Evolutionary conservation across 2,329 filamentous ascomycete species (phyloP).

Genomic region (Coniella lustricola): DNA sequence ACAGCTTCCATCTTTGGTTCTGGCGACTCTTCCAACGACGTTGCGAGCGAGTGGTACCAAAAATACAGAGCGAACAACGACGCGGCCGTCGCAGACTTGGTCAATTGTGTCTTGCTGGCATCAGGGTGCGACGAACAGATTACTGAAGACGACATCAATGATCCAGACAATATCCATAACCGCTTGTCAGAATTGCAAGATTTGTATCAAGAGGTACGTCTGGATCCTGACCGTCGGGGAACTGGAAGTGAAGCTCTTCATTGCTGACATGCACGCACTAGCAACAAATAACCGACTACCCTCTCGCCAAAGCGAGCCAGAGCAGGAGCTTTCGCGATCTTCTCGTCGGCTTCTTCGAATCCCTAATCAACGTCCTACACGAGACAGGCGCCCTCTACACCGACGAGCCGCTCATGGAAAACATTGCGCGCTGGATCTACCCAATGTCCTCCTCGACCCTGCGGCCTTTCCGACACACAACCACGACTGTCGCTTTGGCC

Average conservation of each 20-base stretch:
- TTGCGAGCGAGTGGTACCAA: constrained; percentile 54
- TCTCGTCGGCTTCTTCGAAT: constrained; percentile 71
- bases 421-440: constrained; percentile 81
- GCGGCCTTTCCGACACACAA: constrained; percentile 88
- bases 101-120: constrained; percentile 62
- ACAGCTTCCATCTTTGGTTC: constrained; percentile 58
- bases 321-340: constrained; percentile 71
- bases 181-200: constrained; percentile 79
- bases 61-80: constrained; percentile 49
- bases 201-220: constrained; percentile 68
- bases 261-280: constrained; percentile 24
- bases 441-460: constrained; percentile 84
- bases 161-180: constrained; percentile 78
- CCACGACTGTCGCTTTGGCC: constrained; percentile 74
- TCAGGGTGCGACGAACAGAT: constrained; percentile 77
- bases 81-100: constrained; percentile 51
- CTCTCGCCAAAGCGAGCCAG: constrained; percentile 72
- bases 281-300: constrained; percentile 82
- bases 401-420: constrained; percentile 73
- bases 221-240: too few relatives aligned
- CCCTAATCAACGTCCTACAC: constrained; percentile 70
- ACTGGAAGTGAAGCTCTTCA: neutral
- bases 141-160: constrained; percentile 74
- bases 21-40: constrained; percentile 47
- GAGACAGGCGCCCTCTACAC: constrained; percentile 76